Base-by-base conservation (phyloP, 768 basidiomycete genomes). In the Boletus fagicola region DNA sequence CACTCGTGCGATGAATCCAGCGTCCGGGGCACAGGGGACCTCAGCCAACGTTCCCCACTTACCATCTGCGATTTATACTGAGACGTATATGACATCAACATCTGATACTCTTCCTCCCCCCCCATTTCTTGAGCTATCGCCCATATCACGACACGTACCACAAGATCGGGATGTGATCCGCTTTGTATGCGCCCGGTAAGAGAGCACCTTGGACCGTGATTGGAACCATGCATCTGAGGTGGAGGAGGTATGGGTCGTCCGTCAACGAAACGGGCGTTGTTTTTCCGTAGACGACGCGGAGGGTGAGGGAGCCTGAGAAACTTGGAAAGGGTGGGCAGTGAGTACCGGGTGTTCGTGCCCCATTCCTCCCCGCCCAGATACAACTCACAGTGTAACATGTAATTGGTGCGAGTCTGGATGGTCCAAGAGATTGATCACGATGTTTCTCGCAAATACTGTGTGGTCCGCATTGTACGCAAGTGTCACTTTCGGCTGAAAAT, bases 81-180 rank as follows among this genome's bases (percentile, higher is more conserved):
- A 20, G 69, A 63, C 11, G 85, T 68, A 36, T 82, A 80, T 0
- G 71, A 67, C 56, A 75, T 80, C 66, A 85, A 81, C 30, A 85
- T 66, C 0, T 58, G 61, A 0, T 83, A 73, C 58, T 87, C 85
- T 56, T 84, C 80, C 2, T 65, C 60, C 46, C 86, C 46, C 86
- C 84, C 39, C 82, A 84, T 2, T 75, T 72, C 56, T 76, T 76
- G 7, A 88, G 74, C 52, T 83, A 79, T 16, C 76, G 74, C 1
- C 83, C 75, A 62, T 86, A 86, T n/a, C 82, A 83, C 1, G 87
- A 86, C n/a, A 88, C 63, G 59, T 81, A 83, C 20, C 55, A 58
- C 26, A 77, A 61, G 44, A 74, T 49, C 0, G 76, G 77, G 53
- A 67, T 71, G n/a, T 60, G 62, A 51, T 78, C 76, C 12, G 75